Evolutionary conservation across 2,329 filamentous ascomycete species (phyloP), one percentile per base, ranked within the genome.

Genomic region (Didymosphaeria variabile): DNA sequence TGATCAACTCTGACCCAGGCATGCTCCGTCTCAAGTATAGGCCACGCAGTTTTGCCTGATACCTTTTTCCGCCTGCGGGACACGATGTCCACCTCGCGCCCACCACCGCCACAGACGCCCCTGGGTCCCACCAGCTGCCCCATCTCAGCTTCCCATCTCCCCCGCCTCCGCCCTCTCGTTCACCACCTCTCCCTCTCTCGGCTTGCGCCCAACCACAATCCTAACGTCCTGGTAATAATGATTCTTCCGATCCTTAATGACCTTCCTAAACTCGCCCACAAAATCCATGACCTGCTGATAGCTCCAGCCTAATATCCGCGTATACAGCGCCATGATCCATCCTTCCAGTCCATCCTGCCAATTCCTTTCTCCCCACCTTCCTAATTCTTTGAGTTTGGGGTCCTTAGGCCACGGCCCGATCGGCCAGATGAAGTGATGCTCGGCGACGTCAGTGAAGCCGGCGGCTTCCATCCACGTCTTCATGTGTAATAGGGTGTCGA

Each of bases 301-400:
- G 31, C 72, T 67, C 75, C 75, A 79, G 69, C 77, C 77, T 5
- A 80, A 58, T 1, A 78, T 55, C 15, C 77, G 47, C n/a, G 79
- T 80, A 60, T 79, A 79, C 50, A 77, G 63, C 40, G 77, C 78
- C 69, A 80, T 70, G 6, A 76, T 67, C 79, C 79, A 81, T 1
- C 77, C 75, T 61, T 81, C 79, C 55, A 81, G 69, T 2, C 79
- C 79, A 45, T 79, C 77, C 49, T 70, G 67, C 78, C 79, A 81
- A 59, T 80, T 79, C 47, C 79, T 55, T 67, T 79, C 66, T 17
- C 79, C 67, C 78, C 79, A 73, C 10, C 71, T 36, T 1, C 76
- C 76, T 55, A 79, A 26, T 26, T 77, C 75, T 60, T 75, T 77
- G 13, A 78, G 59, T 51, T 71, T 64, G 29, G 69, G 59, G 60